A percentile compares a stretch with the other conserved stretches of the same genome.
phyloP scores from a whole-genome alignment of 257 asterid species.

The Ligustrum vulgare region DNA sequence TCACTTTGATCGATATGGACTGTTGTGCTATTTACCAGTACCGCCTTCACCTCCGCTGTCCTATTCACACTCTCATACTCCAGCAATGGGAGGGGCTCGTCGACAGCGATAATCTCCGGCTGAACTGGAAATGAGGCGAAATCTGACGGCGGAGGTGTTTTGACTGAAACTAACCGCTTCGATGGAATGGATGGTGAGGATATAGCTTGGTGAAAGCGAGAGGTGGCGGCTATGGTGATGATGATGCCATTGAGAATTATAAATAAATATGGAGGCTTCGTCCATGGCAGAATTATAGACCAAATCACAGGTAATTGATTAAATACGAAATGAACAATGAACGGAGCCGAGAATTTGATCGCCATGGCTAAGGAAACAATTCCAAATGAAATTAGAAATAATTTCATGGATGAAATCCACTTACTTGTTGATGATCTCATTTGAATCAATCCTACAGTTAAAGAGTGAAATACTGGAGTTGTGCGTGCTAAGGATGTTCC shows the following conservation, averaged over 20 bases:
- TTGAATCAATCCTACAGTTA: constrained; percentile 1
- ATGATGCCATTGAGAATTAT: constrained; percentile 70
- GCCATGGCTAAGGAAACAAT: constrained; percentile 47
- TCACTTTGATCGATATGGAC: constrained; percentile 25
- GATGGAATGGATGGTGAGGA: constrained; percentile 15
- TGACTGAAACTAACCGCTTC: constrained; percentile 33
- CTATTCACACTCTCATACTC: constrained; percentile 23
- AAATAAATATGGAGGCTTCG: constrained; percentile 77
- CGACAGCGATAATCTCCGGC: constrained; percentile 18
- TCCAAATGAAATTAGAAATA: constrained; percentile 52
- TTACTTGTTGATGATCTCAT: constrained; percentile 28
- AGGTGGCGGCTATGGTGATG: constrained; percentile 58
- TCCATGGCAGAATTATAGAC: constrained; percentile 38
- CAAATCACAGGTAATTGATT: constrained; percentile 46
- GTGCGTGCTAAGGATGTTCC: constrained; percentile 15
- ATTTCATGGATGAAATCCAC: constrained; percentile 44
- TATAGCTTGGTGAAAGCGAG: constrained; percentile 46
- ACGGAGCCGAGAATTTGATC: constrained; percentile 40
- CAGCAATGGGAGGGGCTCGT: constrained; percentile 1
- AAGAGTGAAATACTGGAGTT: background rate
- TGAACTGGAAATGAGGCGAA: constrained; percentile 18
- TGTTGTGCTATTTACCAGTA: constrained; percentile 44
- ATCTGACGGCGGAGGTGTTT: constrained; percentile 38
- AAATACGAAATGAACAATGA: constrained; percentile 9
- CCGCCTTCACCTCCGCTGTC: constrained; percentile 41